phyloP scores from a whole-genome alignment of 1,284 basidiomycete species.

The Cystobasidium pallidum region DNA sequence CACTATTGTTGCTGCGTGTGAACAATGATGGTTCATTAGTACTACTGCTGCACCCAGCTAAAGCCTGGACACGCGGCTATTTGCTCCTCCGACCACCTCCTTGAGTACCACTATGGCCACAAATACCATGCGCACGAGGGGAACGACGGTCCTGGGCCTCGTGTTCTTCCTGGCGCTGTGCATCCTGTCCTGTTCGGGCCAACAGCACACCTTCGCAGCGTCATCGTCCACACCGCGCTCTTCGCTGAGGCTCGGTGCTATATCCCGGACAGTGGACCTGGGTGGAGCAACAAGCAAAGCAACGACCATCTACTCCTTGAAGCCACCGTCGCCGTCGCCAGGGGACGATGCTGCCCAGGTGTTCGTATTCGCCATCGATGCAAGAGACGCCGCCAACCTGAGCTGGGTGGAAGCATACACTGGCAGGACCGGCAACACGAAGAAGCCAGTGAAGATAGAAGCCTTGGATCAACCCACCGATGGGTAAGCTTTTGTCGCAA shows the following conservation, averaged over 20 bases:
- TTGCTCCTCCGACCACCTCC: no score
- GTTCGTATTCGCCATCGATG: conserved; percentile 68
- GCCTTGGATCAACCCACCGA: background rate
- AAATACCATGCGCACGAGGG: no score
- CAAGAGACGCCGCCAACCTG: conserved; percentile 67
- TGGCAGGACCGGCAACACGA: conserved; percentile 60
- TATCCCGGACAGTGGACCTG: conserved; percentile 83
- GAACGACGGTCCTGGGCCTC: background rate
- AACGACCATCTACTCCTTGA: conserved; percentile 83
- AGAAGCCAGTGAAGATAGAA: conserved; percentile 59
- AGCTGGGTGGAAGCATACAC: conserved; percentile 64
- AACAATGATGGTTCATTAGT: no score
- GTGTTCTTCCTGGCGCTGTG: background rate
- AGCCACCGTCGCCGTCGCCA: conserved; percentile 59
- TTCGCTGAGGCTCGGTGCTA: conserved; percentile 11
- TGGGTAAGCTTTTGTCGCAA: background rate
- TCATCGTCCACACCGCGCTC: conserved; percentile 24
- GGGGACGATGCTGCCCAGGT: conserved; percentile 64
- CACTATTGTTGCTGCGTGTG: no score
- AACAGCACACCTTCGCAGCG: conserved; percentile 8
- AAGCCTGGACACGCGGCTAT: no score
- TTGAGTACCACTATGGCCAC: no score
- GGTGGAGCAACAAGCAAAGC: conserved; percentile 81
- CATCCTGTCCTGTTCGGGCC: background rate
- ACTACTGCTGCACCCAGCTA: no score